Base-by-base conservation (phyloP, 116 monocot species). In the Trichopus zeylanicus region DNA sequence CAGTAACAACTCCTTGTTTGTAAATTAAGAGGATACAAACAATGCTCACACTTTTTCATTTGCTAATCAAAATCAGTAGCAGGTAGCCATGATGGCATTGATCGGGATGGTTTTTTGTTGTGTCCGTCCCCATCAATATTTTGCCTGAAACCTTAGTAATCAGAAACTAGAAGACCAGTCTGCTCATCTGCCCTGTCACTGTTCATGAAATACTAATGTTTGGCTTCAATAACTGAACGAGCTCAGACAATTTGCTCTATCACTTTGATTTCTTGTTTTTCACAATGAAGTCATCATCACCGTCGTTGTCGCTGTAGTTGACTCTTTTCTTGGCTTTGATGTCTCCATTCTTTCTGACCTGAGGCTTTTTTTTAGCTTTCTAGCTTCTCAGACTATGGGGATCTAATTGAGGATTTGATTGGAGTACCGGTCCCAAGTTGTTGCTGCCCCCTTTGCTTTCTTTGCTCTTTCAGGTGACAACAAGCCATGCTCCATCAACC, bases 401-500 rank as follows among this genome's bases (percentile, higher is more conserved):
- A 51, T n/a, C n/a, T 42, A 3, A 18, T 42, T 1, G 42, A 15
- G 18, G 42, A 42, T 70, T 86, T 95, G 26, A 83, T 67, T 8
- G 90, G 95, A 60, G 81, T 86, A n/a, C 86, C 83, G 7, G 31
- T 70, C 70, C 78, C 55, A 5, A 69, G 7, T 56, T 89, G 89
- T 11, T 83, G 89, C 66, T 85, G 89, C 70, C 64, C 73, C 72
- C 67, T 95, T 65, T 95, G 95, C 29, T 95, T 78, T 95, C 61
- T 81, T 95, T 8, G 90, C 80, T 72, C 57, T 86, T 31, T 95
- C 95, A 20, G 86, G 76, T 21, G 95, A 75, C 48, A 95, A 60
- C 68, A 95, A 48, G 7, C 95, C 95, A 57, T 95, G 90, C 53
- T 95, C 95, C 90, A 94, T 94, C 83, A 94, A 66, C 94, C 94